Evolutionary conservation across 768 basidiomycete genomes (phyloP), one percentile per base, ranked within the genome.

Genomic region (Pisolithus orientalis): DNA sequence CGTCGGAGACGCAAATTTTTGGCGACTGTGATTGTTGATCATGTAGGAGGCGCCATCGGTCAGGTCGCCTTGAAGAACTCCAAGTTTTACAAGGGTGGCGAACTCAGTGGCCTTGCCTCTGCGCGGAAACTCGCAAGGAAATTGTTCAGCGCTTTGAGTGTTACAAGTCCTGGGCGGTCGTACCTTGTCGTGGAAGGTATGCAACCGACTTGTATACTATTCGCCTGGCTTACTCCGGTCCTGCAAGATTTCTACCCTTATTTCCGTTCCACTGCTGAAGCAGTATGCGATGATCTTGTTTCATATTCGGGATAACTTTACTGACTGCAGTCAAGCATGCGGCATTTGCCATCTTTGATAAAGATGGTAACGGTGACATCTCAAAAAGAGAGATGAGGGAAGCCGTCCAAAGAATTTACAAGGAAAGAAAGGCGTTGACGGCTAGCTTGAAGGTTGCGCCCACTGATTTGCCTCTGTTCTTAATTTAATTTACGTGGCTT

Each of bases 311-410:
- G 14, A 21, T 31, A 9, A 29, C 17, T 21, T 46, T 32, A 31
- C 44, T 51, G n/a, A 59, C n/a, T 31, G 49, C 50, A 24, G 10
- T 45, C 7, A 61, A 87, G 82, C 79, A 84, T 52, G 79, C 77
- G 27, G 85, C 84, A 9, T 90, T 90, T 56, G 69, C 72, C 11
- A 56, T 88, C 6, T 90, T 90, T 54, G 88, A 90, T 62, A 85
- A 83, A 62, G 88, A 90, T 63, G 82, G 77, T n/a, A 91, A 91
- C 60, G 89, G 87, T 9, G 88, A 90, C 58, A 85, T 90, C 44
- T 77, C 75, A 2, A 89, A 83, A 63, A 74, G 71, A 17, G 89
- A 91, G 66, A 91, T 90, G 87, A 78, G 89, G 32, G 85, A 87
- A 60, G 85, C 85, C 1, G 88, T 91, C 6, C 85, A 87, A 56